Base-by-base conservation (phyloP, 192 early-diverging fungal genomes). In the Rhizophlyctis rosea region DNA sequence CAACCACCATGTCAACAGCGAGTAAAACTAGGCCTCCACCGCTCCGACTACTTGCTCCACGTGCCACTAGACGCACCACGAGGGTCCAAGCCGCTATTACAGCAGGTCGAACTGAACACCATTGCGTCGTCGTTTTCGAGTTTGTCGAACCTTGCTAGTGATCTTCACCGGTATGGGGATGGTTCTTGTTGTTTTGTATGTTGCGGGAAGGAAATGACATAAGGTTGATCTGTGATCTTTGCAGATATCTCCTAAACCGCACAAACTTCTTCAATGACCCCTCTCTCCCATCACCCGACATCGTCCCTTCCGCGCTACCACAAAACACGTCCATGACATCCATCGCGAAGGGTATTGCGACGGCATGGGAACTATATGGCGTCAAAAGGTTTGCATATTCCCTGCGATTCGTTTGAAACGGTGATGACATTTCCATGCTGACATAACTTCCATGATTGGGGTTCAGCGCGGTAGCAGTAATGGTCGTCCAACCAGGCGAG, bases 21-120 rank as follows among this genome's bases (percentile, higher is more conserved):
- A 25, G 82, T 86, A 11, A 83, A 81, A 27, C 62, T 98, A n/a
- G 93, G 91, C 48, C 78, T 97, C 23, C 89, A 93, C 72, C 83
- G 96, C 48, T 93, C 89, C 23, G 96, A 98, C 74, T 98, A 98
- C 64, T 70, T 98, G 49, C 76, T 96, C 18, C 86, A 98, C 70
- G 70, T 83, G 34, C 72, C 78, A 32, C 61, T 36, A 24, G 72
- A 72, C 1, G 71, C 74, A 2, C 61, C 61, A 0, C 58, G 50
- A 0, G 72, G 65, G 11, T 75, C 74, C 5, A 68, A 83, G n/a
- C 67, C 82, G 30, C 70, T 72, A 29, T 79, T 91, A 47, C 87
- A 95, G 68, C 96, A 98, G 68, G 96, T 98, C 1, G 96, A 98
- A 62, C 86, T 95, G 64, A 98, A 98, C 74, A 97, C 96, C 3